phyloP scores from a whole-genome alignment of 257 asterid species.

The Plantago major region DNA sequence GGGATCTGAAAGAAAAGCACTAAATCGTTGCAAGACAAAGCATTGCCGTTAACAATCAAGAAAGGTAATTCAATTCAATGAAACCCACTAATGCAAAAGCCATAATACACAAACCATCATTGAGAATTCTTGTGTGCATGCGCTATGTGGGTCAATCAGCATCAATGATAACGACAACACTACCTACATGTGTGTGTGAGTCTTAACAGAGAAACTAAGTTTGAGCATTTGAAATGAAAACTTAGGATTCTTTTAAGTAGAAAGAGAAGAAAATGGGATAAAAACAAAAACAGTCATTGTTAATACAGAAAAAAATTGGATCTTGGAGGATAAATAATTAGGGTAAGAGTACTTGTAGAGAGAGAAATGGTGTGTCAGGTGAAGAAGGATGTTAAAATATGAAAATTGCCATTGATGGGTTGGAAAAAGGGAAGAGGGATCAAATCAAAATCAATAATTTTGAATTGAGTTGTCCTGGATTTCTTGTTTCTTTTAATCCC shows the following conservation, averaged over 20 bases:
- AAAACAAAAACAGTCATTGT: background rate
- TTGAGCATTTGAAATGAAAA: slow-evolving; percentile 14
- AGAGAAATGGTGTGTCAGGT: slow-evolving; percentile 11
- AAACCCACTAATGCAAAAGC: slow-evolving; percentile 24
- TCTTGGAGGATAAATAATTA: slow-evolving; percentile 28
- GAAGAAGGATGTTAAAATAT: too few species aligned
- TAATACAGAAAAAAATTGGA: slow-evolving; percentile 30
- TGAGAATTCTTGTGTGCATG: slow-evolving; percentile 13
- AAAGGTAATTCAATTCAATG: slow-evolving; percentile 11
- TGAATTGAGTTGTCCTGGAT: slow-evolving; percentile 19
- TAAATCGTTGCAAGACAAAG: slow-evolving; percentile 12
- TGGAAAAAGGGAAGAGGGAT: slow-evolving; percentile 19
- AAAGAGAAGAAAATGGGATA: background rate
- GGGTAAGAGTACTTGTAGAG: slow-evolving; percentile 18
- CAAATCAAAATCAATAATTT: slow-evolving; percentile 21
- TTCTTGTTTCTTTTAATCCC: slow-evolving; percentile 13
- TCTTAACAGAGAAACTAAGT: slow-evolving; percentile 14
- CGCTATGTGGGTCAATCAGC: slow-evolving; percentile 9
- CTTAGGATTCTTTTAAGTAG: slow-evolving; percentile 25
- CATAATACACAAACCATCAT: slow-evolving; percentile 17
- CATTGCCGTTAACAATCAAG: slow-evolving; percentile 6
- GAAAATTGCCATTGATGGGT: slow-evolving; percentile 37
- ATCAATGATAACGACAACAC: slow-evolving; percentile 14
- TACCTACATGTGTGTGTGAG: slow-evolving; percentile 20
- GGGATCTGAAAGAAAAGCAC: slow-evolving; percentile 36